phyloP scores from a whole-genome alignment of 2,329 filamentous ascomycete species.

The Aureobasidium subglaciale region DNA sequence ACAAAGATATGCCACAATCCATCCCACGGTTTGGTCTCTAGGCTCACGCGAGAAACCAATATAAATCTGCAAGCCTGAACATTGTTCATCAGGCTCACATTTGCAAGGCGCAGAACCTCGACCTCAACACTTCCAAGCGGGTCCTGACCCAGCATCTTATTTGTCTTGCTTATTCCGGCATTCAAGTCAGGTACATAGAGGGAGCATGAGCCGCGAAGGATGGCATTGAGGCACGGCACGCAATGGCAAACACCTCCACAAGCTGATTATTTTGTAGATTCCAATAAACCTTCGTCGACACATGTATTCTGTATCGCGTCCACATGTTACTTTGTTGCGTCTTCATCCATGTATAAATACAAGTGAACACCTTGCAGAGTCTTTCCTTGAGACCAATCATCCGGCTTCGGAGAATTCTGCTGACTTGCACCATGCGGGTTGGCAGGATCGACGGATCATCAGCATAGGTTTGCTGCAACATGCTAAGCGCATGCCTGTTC shows the following conservation, averaged over 20 bases:
- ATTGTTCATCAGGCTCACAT: background rate
- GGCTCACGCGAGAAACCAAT: slow-evolving; percentile 1
- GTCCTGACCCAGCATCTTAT: background rate
- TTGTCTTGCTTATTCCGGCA: background rate
- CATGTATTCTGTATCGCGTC: slow-evolving; percentile 5
- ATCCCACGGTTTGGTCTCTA: background rate
- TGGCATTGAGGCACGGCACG: slow-evolving; percentile 7
- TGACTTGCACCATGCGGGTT: slow-evolving; percentile 1
- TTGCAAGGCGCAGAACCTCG: background rate
- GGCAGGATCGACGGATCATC: slow-evolving; percentile 11
- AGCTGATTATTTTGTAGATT: background rate
- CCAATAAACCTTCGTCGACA: slow-evolving; percentile 11
- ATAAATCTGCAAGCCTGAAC: background rate
- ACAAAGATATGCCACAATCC: slow-evolving; percentile 1
- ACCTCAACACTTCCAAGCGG: background rate
- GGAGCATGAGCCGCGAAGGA: background rate
- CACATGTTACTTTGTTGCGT: background rate
- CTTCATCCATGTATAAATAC: background rate
- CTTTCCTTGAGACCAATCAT: background rate
- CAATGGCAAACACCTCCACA: background rate
- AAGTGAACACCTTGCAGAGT: background rate
- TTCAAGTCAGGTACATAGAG: background rate
- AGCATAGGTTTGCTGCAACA: slow-evolving; percentile 2
- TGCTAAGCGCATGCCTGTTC: slow-evolving; percentile 1
- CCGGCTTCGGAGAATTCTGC: slow-evolving; percentile 3